Evolutionary conservation across 208 protist species (phyloP).

Genomic region (Kentomonas sorsogonicus): DNA sequence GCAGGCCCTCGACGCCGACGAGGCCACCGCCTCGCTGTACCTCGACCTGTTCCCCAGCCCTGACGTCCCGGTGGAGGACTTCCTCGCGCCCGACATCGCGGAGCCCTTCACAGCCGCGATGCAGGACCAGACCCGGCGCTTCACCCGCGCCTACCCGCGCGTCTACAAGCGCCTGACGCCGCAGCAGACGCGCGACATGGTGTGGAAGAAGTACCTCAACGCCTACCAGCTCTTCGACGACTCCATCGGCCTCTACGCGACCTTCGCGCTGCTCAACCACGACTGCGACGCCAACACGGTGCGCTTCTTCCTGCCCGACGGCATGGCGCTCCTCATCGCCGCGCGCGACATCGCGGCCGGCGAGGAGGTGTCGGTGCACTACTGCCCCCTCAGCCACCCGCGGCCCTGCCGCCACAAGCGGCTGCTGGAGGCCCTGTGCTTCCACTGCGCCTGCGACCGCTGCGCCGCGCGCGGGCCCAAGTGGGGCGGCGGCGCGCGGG

Average conservation of each 20-base stretch:
- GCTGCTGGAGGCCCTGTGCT: slow-evolving; percentile 2
- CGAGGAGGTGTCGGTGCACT: slow-evolving; percentile 3
- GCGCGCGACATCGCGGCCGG: background rate
- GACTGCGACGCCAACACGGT: slow-evolving; percentile 9
- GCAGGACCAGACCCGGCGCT: too few species aligned
- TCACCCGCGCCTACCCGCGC: too few species aligned
- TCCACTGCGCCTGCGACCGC: background rate
- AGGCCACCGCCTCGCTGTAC: background rate
- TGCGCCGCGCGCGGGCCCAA: background rate
- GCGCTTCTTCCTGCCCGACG: background rate
- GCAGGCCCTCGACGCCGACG: background rate
- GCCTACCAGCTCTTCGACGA: background rate
- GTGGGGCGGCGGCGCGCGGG: background rate
- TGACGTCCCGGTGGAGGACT: background rate
- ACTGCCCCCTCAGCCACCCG: slow-evolving; percentile 1
- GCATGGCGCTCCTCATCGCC: slow-evolving; percentile 1
- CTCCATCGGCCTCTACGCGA: slow-evolving; percentile 1
- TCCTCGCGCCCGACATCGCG: background rate
- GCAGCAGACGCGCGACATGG: background rate
- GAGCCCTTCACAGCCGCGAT: background rate
- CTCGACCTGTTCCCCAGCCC: background rate
- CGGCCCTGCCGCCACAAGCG: background rate
- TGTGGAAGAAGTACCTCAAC: slow-evolving; percentile 10
- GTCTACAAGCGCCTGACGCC: background rate
- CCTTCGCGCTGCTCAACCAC: slow-evolving; percentile 10